Evolutionary conservation across 2,329 filamentous ascomycete genomes (phyloP).

Genomic region (Exophiala alcalophila): DNA sequence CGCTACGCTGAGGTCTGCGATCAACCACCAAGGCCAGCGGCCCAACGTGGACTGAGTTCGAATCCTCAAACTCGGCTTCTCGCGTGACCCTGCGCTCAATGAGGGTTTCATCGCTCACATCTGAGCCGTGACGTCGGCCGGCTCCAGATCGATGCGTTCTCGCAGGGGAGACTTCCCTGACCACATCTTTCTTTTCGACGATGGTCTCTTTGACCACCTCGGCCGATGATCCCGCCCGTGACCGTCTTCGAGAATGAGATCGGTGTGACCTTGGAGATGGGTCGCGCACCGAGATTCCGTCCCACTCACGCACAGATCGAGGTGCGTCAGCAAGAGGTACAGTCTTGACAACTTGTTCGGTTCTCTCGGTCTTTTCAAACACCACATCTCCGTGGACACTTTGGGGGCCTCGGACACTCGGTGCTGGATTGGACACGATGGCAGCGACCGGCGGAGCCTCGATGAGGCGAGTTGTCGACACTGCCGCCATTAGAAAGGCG

Average conservation of each 20-base stretch:
- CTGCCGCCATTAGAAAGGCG: slow-evolving; percentile 15
- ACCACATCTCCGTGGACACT: slow-evolving; percentile 37
- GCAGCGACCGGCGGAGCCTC: slow-evolving; percentile 34
- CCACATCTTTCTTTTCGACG: slow-evolving; percentile 27
- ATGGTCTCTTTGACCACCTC: slow-evolving; percentile 26
- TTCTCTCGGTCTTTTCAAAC: slow-evolving; percentile 24
- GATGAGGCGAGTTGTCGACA: slow-evolving; percentile 32
- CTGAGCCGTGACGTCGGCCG: slow-evolving; percentile 37
- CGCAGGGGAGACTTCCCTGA: slow-evolving; percentile 28
- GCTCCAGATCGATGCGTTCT: slow-evolving; percentile 24
- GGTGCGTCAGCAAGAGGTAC: slow-evolving; percentile 32
- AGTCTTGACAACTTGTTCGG: slow-evolving; percentile 26
- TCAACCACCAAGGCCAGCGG: slow-evolving; percentile 51
- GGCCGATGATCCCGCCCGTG: slow-evolving; percentile 28
- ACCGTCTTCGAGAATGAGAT: slow-evolving; percentile 32
- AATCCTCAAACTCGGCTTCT: slow-evolving; percentile 45
- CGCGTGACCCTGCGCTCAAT: slow-evolving; percentile 35
- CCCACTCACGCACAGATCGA: slow-evolving; percentile 36
- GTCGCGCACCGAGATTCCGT: slow-evolving; percentile 30
- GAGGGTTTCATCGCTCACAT: slow-evolving; percentile 35
- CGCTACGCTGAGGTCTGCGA: slow-evolving; percentile 47
- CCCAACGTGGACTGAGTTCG: slow-evolving; percentile 44
- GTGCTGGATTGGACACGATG: too few relatives aligned
- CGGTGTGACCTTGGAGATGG: slow-evolving; percentile 32
- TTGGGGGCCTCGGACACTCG: slow-evolving; percentile 36